Evolutionary conservation across 768 basidiomycete genomes (phyloP).

Genomic region (Suillus fuscotomentosus): DNA sequence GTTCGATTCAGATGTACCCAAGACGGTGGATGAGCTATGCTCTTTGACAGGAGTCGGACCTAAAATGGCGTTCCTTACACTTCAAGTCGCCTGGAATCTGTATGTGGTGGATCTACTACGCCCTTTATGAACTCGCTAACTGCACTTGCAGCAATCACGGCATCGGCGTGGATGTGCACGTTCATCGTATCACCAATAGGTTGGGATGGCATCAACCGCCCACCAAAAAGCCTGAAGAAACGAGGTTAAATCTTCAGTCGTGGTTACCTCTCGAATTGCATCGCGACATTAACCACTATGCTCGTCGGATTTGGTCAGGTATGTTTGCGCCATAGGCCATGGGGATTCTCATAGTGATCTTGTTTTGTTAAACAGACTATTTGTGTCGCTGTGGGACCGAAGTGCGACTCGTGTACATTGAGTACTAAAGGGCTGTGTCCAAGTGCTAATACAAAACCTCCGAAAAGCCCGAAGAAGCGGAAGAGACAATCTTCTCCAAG

Average conservation of each 20-base stretch:
- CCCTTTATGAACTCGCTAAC: neutral
- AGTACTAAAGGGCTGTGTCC: constrained; percentile 60
- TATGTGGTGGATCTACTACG: constrained; percentile 21
- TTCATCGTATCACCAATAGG: constrained; percentile 92
- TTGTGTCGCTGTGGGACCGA: constrained; percentile 63
- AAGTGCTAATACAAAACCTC: constrained; percentile 45
- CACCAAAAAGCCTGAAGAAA: constrained; percentile 87
- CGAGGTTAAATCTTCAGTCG: constrained; percentile 76
- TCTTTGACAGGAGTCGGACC: constrained; percentile 91
- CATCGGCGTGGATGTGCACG: constrained; percentile 95
- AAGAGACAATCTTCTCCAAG: constrained; percentile 6
- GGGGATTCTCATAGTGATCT: neutral
- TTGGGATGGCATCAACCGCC: constrained; percentile 88
- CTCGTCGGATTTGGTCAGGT: constrained; percentile 89
- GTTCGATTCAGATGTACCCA: constrained; percentile 83
- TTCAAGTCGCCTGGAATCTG: constrained; percentile 86
- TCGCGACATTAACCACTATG: constrained; percentile 72
- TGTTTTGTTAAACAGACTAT: constrained; percentile 44
- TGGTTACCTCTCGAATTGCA: constrained; percentile 79
- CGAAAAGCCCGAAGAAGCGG: constrained; percentile 11
- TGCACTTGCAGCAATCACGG: constrained; percentile 67
- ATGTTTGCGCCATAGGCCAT: constrained; percentile 7
- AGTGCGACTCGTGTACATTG: constrained; percentile 63
- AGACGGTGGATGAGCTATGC: constrained; percentile 85
- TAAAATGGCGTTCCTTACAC: constrained; percentile 89